Percentiles rank a stretch among this genome's conserved stretches.
Evolutionary conservation across 2,329 filamentous ascomycete species (phyloP).

Genomic region (Xylaria sp.): DNA sequence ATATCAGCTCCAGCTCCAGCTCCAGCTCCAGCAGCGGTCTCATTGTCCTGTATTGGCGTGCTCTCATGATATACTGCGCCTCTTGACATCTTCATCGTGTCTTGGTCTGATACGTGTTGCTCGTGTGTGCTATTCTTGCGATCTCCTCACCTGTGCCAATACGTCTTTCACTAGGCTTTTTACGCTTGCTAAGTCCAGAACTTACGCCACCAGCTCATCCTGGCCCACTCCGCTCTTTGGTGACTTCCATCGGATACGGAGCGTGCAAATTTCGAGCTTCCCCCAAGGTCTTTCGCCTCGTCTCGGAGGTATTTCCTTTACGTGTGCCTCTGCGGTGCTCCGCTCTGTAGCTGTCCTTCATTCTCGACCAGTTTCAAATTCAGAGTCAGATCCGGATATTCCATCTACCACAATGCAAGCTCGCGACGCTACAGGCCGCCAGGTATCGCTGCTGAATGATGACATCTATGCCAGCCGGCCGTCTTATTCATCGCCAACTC

Average conservation of each 20-base stretch:
- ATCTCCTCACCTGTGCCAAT: constrained; percentile 15
- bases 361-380: background rate
- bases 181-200: constrained; percentile 20
- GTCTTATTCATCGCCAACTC: constrained; percentile 54
- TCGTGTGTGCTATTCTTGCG: constrained; percentile 11
- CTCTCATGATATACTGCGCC: constrained; percentile 13
- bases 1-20: background rate
- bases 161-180: constrained; percentile 17
- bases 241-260: constrained; percentile 24
- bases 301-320: background rate
- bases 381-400: background rate
- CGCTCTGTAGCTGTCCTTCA: constrained; percentile 5
- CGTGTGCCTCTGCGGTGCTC: constrained; percentile 9
- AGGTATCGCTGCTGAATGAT: constrained; percentile 71
- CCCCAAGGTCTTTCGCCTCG: background rate
- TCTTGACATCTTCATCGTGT: background rate
- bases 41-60: constrained; percentile 5
- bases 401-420: constrained; percentile 59
- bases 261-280: constrained; percentile 11
- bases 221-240: constrained; percentile 23
- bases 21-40: background rate
- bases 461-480: constrained; percentile 53
- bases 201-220: constrained; percentile 16
- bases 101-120: constrained; percentile 11
- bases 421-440: constrained; percentile 66